Base-by-base conservation (phyloP, 2,329 filamentous ascomycete species). In the Claviceps sp. region DNA sequence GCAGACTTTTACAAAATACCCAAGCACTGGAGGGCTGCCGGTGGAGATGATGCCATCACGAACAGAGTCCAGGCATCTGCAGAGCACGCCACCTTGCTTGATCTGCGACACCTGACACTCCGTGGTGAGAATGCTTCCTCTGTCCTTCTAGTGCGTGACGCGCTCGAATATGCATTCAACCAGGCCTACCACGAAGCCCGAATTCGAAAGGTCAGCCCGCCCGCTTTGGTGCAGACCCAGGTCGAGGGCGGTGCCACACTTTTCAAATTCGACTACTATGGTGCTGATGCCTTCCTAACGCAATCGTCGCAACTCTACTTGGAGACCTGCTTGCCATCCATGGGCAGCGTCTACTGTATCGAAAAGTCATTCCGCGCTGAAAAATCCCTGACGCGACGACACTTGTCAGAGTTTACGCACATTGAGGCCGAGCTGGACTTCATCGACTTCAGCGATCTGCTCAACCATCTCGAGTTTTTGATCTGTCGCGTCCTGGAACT, bases 351-450 rank as follows among this genome's bases (percentile, higher is more conserved):
- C 50, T 98, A 94, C 78, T 97, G 91, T 67, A 91, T 98, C 62
- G 90, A 95, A 70, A 95, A 95, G 69, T 97, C 91, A 2, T 98
- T 98, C 84, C 90, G 93, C 56, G 93, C 93, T 14, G 93, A 98
- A 71, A 96, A 96, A 73, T 91, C 85, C 6, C 76, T 97, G 53
- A 98, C 93, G 48, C 86, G 93, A 56, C 87, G 93, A 63, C 93
- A 98, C 67, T 72, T 98, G 62, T 87, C 88, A 47, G 93, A 98
- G 71, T 98, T 96, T 74, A 95, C 90, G 1, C 93, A 98, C 72
- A 80, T 98, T 59, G 93, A 98, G 72, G 91, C 85, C 54, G 93
- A 98, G 70, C 78, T 98, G 55, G 93, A 97, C 73, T 97, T 93
- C 67, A 95, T 98, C 72, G 81, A 79, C 60, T 98, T 98, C 65